Percentiles rank a stretch among this genome's conserved stretches.
These are phyloP conservation scores for Creolimax fragrantissima DNA, from an alignment of 78 protist species.

Conservation along the genomic window DNA sequence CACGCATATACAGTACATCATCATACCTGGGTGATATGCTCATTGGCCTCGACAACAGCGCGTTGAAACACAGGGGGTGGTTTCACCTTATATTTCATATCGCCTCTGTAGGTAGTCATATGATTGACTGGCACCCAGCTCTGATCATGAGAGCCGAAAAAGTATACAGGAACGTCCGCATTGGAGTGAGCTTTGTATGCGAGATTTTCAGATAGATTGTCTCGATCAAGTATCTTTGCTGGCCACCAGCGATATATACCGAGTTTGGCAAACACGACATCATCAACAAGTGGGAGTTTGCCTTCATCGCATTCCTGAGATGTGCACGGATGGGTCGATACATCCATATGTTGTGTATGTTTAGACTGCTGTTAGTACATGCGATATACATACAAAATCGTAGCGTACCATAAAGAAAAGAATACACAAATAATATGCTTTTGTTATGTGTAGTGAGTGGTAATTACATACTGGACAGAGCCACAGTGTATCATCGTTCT, in stretches of 20 bases:
- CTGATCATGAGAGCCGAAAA: background rate
- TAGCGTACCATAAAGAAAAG: no score
- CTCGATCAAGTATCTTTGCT: background rate
- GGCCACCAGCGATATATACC: slow-evolving; percentile 1
- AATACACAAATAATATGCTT: no score
- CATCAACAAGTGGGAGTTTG: background rate
- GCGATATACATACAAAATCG: no score
- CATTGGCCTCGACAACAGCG: background rate
- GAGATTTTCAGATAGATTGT: background rate
- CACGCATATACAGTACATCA: background rate
- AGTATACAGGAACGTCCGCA: background rate
- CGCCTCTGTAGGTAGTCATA: background rate
- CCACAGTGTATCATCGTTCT: background rate
- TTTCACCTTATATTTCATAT: background rate
- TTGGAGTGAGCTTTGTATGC: background rate
- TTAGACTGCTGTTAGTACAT: no score
- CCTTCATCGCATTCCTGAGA: background rate
- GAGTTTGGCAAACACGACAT: background rate
- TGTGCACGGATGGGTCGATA: background rate
- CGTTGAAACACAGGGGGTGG: background rate
- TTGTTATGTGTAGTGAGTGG: no score
- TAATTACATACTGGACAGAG: background rate
- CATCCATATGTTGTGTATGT: no score
- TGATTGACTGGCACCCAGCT: background rate
- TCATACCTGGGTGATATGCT: background rate